Evolutionary conservation across 2,329 filamentous ascomycete genomes (phyloP).

Genomic region (Elsinoe fawcettii): DNA sequence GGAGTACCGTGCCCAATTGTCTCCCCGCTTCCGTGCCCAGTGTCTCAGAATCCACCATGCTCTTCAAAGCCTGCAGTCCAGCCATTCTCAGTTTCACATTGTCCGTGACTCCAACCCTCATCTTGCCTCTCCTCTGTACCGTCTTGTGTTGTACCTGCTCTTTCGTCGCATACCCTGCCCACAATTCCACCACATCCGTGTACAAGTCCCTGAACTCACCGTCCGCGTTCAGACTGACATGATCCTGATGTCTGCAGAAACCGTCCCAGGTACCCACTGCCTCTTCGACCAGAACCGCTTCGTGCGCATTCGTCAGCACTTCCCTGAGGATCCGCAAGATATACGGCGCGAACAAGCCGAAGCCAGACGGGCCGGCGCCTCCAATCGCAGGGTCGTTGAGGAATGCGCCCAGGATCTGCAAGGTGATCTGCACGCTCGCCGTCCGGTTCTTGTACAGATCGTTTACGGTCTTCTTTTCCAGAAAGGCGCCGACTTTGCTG

Average conservation of each 20-base stretch:
- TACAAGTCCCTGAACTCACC: slow-evolving; percentile 76
- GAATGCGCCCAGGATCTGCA: slow-evolving; percentile 83
- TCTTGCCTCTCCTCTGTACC: slow-evolving; percentile 25
- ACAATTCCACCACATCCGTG: slow-evolving; percentile 69
- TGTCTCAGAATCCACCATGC: slow-evolving; percentile 70
- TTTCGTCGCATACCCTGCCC: slow-evolving; percentile 70
- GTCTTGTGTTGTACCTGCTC: slow-evolving; percentile 32
- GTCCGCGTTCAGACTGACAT: slow-evolving; percentile 75
- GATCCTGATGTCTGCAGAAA: slow-evolving; percentile 84
- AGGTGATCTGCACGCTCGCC: slow-evolving; percentile 80
- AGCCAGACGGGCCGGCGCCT: slow-evolving; percentile 62
- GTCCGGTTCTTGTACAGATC: slow-evolving; percentile 86
- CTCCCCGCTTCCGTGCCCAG: slow-evolving; percentile 66
- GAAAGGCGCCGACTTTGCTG: slow-evolving; percentile 87
- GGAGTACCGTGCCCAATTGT: slow-evolving; percentile 71
- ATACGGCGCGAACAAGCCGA: slow-evolving; percentile 78
- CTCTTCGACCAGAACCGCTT: slow-evolving; percentile 88
- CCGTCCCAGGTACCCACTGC: slow-evolving; percentile 78
- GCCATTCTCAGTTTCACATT: slow-evolving; percentile 54
- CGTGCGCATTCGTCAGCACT: slow-evolving; percentile 67
- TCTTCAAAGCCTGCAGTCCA: slow-evolving; percentile 64
- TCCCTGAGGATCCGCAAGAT: slow-evolving; percentile 77
- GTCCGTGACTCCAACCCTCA: slow-evolving; percentile 52
- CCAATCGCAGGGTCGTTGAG: slow-evolving; percentile 62
- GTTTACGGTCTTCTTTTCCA: slow-evolving; percentile 86